These are phyloP conservation scores for Colletotrichum plurivorum DNA, from an alignment of 2,329 filamentous ascomycete genomes.

Conservation along the genomic window DNA sequence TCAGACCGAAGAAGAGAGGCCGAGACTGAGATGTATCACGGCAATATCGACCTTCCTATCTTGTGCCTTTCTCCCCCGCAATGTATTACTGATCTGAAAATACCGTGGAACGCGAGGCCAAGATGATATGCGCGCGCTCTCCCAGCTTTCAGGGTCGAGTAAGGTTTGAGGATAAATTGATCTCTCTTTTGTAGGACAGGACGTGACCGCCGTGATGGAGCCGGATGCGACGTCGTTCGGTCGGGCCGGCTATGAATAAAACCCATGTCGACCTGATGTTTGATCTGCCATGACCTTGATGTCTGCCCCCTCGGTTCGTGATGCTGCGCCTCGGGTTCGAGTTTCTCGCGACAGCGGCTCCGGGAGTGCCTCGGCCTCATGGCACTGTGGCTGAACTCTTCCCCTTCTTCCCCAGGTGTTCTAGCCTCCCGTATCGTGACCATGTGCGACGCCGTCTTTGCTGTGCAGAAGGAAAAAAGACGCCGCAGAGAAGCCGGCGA, in stretches of 20 bases:
- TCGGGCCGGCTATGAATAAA: conserved; percentile 3
- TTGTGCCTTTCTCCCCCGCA: conserved; percentile 5
- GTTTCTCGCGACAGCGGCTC: not conserved
- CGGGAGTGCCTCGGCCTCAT: conserved; percentile 3
- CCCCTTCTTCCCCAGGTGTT: not conserved
- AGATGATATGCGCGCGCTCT: not conserved
- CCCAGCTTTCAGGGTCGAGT: conserved; percentile 12
- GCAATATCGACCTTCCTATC: conserved; percentile 18
- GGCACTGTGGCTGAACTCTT: conserved; percentile 1
- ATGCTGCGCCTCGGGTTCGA: not conserved
- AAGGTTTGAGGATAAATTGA: not conserved
- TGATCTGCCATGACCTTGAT: not conserved
- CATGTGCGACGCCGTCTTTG: no score
- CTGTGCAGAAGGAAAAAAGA: not conserved
- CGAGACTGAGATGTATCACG: conserved; percentile 3
- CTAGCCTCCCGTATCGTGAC: no score
- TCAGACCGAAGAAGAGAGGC: no score
- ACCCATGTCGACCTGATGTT: not conserved
- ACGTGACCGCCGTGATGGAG: conserved; percentile 12
- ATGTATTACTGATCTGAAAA: not conserved
- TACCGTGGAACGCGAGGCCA: not conserved
- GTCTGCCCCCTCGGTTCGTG: not conserved
- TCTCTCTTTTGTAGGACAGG: not conserved
- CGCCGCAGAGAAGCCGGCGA: conserved; percentile 22
- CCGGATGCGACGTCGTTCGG: conserved; percentile 26